A percentile compares a stretch with the other conserved stretches of the same genome.
phyloP scores from a whole-genome alignment of 2,329 filamentous ascomycete genomes.

The Xylaria sp. region DNA sequence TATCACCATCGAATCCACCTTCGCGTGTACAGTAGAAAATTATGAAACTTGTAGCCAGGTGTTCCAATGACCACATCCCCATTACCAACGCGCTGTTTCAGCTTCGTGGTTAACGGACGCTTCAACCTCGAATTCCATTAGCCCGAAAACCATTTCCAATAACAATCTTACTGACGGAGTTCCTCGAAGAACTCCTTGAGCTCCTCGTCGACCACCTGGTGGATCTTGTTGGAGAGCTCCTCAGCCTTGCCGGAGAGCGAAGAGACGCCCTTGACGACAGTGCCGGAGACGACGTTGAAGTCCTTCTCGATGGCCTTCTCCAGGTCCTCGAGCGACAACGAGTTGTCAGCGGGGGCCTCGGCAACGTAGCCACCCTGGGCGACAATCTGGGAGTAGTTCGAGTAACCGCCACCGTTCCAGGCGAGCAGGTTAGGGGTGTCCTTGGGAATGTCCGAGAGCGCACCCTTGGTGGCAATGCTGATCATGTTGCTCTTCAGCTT shows the following conservation, averaged over 20 bases:
- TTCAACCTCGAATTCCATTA: conserved; percentile 18
- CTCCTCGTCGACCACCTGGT: conserved; percentile 64
- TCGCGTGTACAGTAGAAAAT: conserved; percentile 32
- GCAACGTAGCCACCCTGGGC: conserved; percentile 71
- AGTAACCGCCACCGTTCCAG: conserved; percentile 96
- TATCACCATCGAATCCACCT: conserved; percentile 27
- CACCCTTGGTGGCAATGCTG: conserved; percentile 75
- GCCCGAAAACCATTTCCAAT: conserved; percentile 10
- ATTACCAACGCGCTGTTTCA: conserved; percentile 13
- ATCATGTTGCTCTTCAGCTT: conserved; percentile 92
- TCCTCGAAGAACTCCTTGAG: conserved; percentile 62
- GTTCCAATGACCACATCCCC: conserved; percentile 16
- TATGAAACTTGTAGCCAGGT: conserved; percentile 10
- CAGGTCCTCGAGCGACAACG: conserved; percentile 58
- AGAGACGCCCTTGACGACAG: conserved; percentile 58
- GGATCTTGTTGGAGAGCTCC: conserved; percentile 66
- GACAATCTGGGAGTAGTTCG: conserved; percentile 87
- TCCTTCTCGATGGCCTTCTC: conserved; percentile 63
- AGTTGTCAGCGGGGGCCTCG: conserved; percentile 44
- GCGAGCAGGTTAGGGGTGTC: conserved; percentile 94
- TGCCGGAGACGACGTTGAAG: conserved; percentile 61
- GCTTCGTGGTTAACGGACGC: conserved; percentile 10
- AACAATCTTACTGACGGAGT: conserved; percentile 43
- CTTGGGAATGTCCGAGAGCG: conserved; percentile 78
- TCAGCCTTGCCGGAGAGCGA: conserved; percentile 58